phyloP scores from a whole-genome alignment of 768 basidiomycete genomes.

The Infundibulicybe gibba region DNA sequence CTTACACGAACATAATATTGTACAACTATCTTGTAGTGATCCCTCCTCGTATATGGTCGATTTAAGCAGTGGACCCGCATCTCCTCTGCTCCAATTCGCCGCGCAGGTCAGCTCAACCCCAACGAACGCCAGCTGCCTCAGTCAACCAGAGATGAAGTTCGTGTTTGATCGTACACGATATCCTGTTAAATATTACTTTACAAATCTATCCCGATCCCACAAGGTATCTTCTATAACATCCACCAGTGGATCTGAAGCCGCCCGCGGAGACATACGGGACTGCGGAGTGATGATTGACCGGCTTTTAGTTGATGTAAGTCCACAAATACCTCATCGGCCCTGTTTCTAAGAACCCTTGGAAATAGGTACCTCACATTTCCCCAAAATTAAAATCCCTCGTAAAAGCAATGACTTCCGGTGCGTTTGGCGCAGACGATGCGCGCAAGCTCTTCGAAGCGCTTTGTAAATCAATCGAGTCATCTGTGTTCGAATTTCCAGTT shows the following conservation, averaged over 20 bases:
- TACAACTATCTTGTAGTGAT: constrained; percentile 29
- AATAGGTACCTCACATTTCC: constrained; percentile 36
- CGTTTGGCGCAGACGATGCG: constrained; percentile 46
- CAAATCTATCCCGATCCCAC: constrained; percentile 21
- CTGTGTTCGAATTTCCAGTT: constrained; percentile 30
- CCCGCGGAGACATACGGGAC: constrained; percentile 35
- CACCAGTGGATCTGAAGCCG: constrained; percentile 6
- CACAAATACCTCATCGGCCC: background rate
- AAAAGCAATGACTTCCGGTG: constrained; percentile 42
- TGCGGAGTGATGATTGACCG: constrained; percentile 34
- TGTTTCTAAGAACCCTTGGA: background rate
- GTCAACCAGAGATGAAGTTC: background rate
- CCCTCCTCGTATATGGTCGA: constrained; percentile 39
- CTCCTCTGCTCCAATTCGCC: constrained; percentile 6
- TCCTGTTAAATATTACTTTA: constrained; percentile 25
- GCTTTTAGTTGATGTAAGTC: constrained; percentile 29
- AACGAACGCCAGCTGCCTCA: background rate
- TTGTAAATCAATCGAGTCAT: constrained; percentile 37
- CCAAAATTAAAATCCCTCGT: constrained; percentile 39
- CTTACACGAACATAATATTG: constrained; percentile 42
- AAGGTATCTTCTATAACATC: constrained; percentile 12
- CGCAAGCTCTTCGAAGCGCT: constrained; percentile 48
- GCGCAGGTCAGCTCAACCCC: background rate
- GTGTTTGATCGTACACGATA: constrained; percentile 14
- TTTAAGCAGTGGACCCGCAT: constrained; percentile 26